phyloP scores from a whole-genome alignment of 1,139 yeast species.

The Sugiyamaella xylanicola region DNA sequence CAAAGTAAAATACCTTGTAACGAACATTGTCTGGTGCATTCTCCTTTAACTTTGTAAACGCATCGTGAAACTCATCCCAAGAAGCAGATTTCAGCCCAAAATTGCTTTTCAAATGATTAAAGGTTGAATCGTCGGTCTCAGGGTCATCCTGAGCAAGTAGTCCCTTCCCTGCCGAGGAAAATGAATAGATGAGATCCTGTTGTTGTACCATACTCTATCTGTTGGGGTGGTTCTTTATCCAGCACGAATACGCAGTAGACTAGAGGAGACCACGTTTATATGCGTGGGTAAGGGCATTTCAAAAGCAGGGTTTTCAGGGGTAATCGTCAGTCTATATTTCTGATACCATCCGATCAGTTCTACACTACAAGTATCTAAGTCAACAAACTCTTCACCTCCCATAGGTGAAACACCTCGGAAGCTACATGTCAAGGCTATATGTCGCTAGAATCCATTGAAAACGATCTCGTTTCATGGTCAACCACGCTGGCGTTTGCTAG shows the following conservation, averaged over 20 bases:
- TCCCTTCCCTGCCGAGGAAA: slow-evolving; percentile 40
- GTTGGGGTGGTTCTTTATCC: slow-evolving; percentile 2
- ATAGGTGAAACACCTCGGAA: too few species aligned
- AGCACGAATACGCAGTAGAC: too few species aligned
- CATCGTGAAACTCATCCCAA: slow-evolving; percentile 50
- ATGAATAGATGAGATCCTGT: slow-evolving; percentile 6
- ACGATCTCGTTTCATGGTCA: too few species aligned
- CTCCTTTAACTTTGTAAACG: slow-evolving; percentile 47
- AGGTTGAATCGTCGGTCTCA: slow-evolving; percentile 51
- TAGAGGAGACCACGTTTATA: slow-evolving; percentile 1
- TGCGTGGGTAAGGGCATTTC: slow-evolving; percentile 2
- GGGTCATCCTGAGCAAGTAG: slow-evolving; percentile 55
- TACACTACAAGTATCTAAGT: too few species aligned
- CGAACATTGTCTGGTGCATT: slow-evolving; percentile 43
- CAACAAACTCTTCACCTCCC: too few species aligned
- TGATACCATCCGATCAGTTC: too few species aligned
- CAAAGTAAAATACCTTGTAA: slow-evolving; percentile 62
- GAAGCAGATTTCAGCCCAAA: slow-evolving; percentile 51
- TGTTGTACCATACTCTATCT: slow-evolving; percentile 10
- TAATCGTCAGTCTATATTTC: too few species aligned
- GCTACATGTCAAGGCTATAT: too few species aligned
- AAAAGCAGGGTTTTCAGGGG: slow-evolving; percentile 5
- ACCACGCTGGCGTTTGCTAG: too few species aligned
- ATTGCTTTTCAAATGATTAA: slow-evolving; percentile 50
- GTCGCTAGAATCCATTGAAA: too few species aligned